These are phyloP conservation scores for Tulasnella sp. DNA, from an alignment of 768 basidiomycete species.

Conservation along the genomic window DNA sequence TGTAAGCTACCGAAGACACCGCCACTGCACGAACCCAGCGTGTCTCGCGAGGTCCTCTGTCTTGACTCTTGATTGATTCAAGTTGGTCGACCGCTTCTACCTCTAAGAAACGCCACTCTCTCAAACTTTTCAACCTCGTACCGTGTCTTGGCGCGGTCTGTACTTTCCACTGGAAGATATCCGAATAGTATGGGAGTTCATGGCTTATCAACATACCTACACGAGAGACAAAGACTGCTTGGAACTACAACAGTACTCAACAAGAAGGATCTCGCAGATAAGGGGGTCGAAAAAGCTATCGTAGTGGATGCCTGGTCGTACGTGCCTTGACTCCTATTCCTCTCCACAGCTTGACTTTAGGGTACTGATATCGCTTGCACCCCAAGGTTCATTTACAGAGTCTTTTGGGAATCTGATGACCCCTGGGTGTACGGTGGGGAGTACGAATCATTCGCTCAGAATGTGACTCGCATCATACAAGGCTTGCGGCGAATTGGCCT, in stretches of 20 bases:
- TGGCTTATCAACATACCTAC: conserved; percentile 51
- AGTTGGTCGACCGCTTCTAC: neutral
- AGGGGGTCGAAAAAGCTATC: conserved; percentile 41
- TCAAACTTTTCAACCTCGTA: neutral
- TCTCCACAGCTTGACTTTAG: neutral
- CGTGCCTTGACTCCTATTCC: conserved; percentile 40
- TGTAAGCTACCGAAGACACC: neutral
- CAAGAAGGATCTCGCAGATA: conserved; percentile 30
- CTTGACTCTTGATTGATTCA: conserved; percentile 12
- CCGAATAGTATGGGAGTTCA: conserved; percentile 46
- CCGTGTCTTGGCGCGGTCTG: neutral
- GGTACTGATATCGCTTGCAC: neutral
- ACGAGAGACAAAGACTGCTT: conserved; percentile 44
- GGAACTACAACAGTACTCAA: conserved; percentile 36
- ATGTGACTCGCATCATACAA: conserved; percentile 50
- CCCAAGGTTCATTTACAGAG: conserved; percentile 69
- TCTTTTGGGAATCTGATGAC: conserved; percentile 55
- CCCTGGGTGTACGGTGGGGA: conserved; percentile 89
- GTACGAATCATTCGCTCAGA: conserved; percentile 52
- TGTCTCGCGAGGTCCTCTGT: neutral
- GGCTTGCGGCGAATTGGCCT: conserved; percentile 69
- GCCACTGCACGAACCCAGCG: neutral
- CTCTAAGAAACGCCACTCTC: neutral
- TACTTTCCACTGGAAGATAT: neutral
- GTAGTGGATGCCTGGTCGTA: conserved; percentile 87